Percentiles rank a stretch among this genome's conserved stretches.
phyloP scores from a whole-genome alignment of 1,284 basidiomycete genomes.

The Fomitopsis pinicola region DNA sequence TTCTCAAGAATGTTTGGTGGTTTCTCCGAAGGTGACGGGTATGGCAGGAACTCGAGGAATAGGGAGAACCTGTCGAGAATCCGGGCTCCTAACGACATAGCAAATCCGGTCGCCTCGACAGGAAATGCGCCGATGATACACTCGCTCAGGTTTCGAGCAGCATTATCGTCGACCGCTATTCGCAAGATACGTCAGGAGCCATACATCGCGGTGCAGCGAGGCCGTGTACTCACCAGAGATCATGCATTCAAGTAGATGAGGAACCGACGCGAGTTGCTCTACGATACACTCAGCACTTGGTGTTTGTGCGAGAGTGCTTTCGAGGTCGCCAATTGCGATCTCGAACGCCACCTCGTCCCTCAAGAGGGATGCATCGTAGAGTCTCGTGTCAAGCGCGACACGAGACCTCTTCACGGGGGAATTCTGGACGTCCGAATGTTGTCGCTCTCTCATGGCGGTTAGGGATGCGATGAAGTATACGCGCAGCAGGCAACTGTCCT shows the following conservation, averaged over 20 bases:
- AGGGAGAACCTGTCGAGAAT: not conserved
- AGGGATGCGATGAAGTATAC: not conserved
- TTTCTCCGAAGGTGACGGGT: not conserved
- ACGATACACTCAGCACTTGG: not conserved
- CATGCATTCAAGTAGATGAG: not conserved
- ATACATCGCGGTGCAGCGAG: too few relatives aligned
- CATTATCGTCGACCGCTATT: not conserved
- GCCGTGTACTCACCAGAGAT: not conserved
- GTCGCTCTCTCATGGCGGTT: not conserved
- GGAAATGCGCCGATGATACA: not conserved
- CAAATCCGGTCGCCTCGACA: not conserved
- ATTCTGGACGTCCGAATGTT: not conserved
- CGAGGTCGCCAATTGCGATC: not conserved
- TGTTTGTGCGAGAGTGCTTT: not conserved
- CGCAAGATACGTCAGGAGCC: not conserved
- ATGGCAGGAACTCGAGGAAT: not conserved
- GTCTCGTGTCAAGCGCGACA: slow-evolving; percentile 1
- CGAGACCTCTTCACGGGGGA: not conserved
- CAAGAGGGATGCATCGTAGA: slow-evolving; percentile 4
- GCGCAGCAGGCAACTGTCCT: not conserved
- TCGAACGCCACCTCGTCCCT: not conserved
- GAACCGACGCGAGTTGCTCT: not conserved
- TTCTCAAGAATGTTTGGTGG: not conserved
- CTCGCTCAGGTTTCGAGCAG: not conserved
- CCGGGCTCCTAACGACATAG: not conserved